A percentile compares a stretch with the other conserved stretches of the same genome.
These are phyloP conservation scores for Ceratocystis huliohia DNA, from an alignment of 2,329 filamentous ascomycete species.

Conservation along the genomic window DNA sequence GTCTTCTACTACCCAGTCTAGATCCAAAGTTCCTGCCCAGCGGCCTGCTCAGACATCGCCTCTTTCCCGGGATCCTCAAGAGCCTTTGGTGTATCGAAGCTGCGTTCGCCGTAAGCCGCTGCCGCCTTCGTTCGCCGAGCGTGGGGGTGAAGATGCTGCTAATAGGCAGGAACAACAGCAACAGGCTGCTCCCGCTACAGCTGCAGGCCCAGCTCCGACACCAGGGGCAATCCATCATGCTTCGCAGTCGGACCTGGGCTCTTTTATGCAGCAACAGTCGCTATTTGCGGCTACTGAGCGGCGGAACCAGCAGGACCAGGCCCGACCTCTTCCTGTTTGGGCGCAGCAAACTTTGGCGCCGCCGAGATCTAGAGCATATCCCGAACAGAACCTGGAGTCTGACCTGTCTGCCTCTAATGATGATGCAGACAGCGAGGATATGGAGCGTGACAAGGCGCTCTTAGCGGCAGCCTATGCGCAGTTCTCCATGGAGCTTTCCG, in stretches of 20 bases:
- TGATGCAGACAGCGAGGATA: constrained; percentile 23
- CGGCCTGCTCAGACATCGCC: neutral
- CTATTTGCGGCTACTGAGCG: constrained; percentile 10
- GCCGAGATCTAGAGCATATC: neutral
- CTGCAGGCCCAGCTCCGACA: neutral
- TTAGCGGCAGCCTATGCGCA: constrained; percentile 31
- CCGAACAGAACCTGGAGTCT: neutral
- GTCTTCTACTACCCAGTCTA: neutral
- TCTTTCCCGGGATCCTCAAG: neutral
- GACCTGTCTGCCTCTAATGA: constrained; percentile 28
- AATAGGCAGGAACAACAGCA: neutral
- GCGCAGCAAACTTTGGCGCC: neutral
- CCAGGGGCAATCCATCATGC: neutral
- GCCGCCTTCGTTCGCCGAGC: neutral
- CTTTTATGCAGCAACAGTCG: constrained; percentile 10
- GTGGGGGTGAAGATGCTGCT: neutral
- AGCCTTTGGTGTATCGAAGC: constrained; percentile 9
- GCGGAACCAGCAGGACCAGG: neutral
- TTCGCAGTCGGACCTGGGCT: neutral
- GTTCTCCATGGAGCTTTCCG: constrained; percentile 48
- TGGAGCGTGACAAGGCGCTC: constrained; percentile 28
- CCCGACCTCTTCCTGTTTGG: neutral
- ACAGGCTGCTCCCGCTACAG: neutral
- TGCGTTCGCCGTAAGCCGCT: constrained; percentile 16
- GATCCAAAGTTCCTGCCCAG: neutral